Base-by-base conservation (phyloP, 257 asterid genomes). In the Solanum virginianum region DNA sequence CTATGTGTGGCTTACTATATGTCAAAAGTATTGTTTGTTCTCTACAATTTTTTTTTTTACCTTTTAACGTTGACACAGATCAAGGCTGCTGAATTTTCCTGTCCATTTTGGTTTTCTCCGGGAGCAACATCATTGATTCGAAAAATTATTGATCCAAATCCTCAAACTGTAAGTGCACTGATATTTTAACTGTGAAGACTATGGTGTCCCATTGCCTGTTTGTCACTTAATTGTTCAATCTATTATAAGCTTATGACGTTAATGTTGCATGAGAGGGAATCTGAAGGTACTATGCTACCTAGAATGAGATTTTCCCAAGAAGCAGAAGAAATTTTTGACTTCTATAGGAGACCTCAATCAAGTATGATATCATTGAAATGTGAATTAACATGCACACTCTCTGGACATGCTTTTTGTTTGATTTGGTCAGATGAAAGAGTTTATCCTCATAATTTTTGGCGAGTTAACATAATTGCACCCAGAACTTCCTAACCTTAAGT, bases 61-160 rank as follows among this genome's bases (percentile, higher is more conserved):
- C 57, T 81, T 65, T 81, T 80, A 84, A 84, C 22, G 14, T 80
- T 53, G 13, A 83, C 85, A 85, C 97, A 97, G 99, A 91, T 95
- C 70, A 93, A 80, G 89, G 93, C 95, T 85, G 98, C 98, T 24
- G 92, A 93, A 55, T 97, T 95, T 90, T 88, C 91, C 24, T 97
- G 97, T 89, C 99, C 99, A 83, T 90, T 74, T 84, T 97, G 98
- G 98, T 94, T 97, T 90, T 92, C 98, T 88, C 90, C 93, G 10
- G 94, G 91, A 80, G 95, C 92, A 79, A 88, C 87, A 68, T 90
- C 94, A 83, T 86, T 97, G 91, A 90, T 97, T 85, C 94, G 83
- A 68, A 92, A 90, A 91, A 88, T 95, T 86, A 97, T 97, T 55
- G 97, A 97, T 89, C 95, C 97, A 57, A 92, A 93, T 86, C 97